A percentile compares a stretch with the other conserved stretches of the same genome.
These are phyloP conservation scores for Stromatinia cepivora DNA, from an alignment of 2,329 filamentous ascomycete genomes.

Conservation along the genomic window DNA sequence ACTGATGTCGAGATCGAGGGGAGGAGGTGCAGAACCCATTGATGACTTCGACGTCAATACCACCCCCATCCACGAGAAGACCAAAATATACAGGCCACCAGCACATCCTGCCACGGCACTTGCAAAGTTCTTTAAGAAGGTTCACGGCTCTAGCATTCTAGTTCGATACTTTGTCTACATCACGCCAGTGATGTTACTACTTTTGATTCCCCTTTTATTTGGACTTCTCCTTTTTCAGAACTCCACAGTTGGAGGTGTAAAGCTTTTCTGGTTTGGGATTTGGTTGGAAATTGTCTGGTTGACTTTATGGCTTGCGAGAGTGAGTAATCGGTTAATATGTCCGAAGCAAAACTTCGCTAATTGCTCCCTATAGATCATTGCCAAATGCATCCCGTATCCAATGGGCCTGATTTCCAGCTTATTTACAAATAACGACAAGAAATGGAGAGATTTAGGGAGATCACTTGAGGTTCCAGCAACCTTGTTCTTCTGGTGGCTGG, in stretches of 20 bases:
- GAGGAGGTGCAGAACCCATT: slow-evolving; percentile 53
- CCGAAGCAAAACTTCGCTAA: slow-evolving; percentile 13
- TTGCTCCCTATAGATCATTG: slow-evolving; percentile 50
- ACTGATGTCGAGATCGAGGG: slow-evolving; percentile 46
- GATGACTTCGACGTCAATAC: slow-evolving; percentile 57
- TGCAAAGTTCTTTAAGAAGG: slow-evolving; percentile 62
- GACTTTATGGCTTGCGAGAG: slow-evolving; percentile 76
- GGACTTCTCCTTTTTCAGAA: slow-evolving; percentile 59
- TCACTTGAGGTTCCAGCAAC: slow-evolving; percentile 83
- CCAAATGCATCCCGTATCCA: slow-evolving; percentile 63
- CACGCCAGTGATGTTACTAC: slow-evolving; percentile 59
- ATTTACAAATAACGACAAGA: slow-evolving; percentile 82
- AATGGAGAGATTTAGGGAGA: slow-evolving; percentile 87
- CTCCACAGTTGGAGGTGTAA: slow-evolving; percentile 70
- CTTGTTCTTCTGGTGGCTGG: slow-evolving; percentile 89
- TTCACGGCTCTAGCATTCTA: slow-evolving; percentile 65
- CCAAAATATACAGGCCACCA: slow-evolving; percentile 63
- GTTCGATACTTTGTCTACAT: slow-evolving; percentile 74
- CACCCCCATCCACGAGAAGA: slow-evolving; percentile 67
- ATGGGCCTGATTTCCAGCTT: slow-evolving; percentile 67
- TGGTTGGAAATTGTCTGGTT: slow-evolving; percentile 95
- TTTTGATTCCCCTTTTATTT: slow-evolving; percentile 68
- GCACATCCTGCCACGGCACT: slow-evolving; percentile 61
- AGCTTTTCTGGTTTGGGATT: slow-evolving; percentile 87
- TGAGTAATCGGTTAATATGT: slow-evolving; percentile 39